Conservation (phyloP, 1,284 basidiomycete genomes). For the Tilletia caries region DNA sequence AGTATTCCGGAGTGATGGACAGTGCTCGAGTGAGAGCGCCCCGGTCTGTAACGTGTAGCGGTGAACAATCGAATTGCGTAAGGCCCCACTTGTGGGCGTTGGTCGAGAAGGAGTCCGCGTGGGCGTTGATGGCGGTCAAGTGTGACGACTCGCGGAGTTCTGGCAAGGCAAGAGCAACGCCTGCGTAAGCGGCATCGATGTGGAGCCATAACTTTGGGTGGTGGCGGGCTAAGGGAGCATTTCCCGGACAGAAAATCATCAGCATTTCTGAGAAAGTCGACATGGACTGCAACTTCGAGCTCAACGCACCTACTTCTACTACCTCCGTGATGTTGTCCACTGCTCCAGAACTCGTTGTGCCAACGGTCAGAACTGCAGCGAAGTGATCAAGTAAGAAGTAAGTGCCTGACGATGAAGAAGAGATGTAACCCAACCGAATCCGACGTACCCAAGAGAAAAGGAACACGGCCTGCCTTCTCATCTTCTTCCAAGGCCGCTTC, state of each 20-base stretch:
- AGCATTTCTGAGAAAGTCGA: too few species aligned
- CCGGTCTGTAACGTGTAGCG: slow-evolving; percentile 63
- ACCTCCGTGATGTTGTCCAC: slow-evolving; percentile 77
- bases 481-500: slow-evolving; percentile 69
- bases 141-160: slow-evolving; percentile 68
- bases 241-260: not conserved
- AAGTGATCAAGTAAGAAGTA: not conserved
- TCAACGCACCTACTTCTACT: slow-evolving; percentile 64
- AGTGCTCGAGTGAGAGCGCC: slow-evolving; percentile 73
- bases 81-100: slow-evolving; percentile 81
- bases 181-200: slow-evolving; percentile 71
- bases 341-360: slow-evolving; percentile 85
- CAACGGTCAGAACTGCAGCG: slow-evolving; percentile 69
- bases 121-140: slow-evolving; percentile 71
- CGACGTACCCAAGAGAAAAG: slow-evolving; percentile 67
- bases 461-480: slow-evolving; percentile 61
- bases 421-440: not conserved
- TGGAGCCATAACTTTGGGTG: slow-evolving; percentile 78
- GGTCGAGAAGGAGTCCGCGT: slow-evolving; percentile 75
- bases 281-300: not conserved
- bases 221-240: slow-evolving; percentile 59
- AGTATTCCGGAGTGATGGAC: slow-evolving; percentile 80
- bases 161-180: slow-evolving; percentile 42
- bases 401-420: not conserved
- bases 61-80: slow-evolving; percentile 27